Evolutionary conservation across 495 filamentous ascomycete genomes (phyloP), one percentile per base, ranked within the genome.

Genomic region (Tuber melanosporum): DNA sequence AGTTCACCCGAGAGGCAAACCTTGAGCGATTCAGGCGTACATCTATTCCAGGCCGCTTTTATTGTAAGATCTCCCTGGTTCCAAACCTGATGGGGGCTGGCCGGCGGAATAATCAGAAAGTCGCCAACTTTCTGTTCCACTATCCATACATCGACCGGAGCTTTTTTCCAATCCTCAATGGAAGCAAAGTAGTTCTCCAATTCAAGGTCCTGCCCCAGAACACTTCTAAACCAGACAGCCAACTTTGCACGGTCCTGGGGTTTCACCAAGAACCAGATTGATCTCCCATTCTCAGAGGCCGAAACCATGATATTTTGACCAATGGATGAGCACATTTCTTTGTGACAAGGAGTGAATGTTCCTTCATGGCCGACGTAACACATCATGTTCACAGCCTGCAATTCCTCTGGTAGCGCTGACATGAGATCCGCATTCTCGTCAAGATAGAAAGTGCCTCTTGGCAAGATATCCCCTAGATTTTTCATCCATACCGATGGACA

Each of bases 281-380:
- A 98, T 39, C 92, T 95, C 1, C 95, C 95, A 69, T 91, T 86
- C 69, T 90, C 89, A 12, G 94, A 97, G 2, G 93, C 90, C 76
- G 97, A 92, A 3, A 99, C 93, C 95, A 99, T 99, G 73, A 99
- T 91, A 82, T 99, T 99, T 73, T 99, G 95, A 0, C 95, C 95
- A 49, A 99, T 87, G 76, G 91, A 95, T 22, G 92, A 95, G 85
- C 95, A 99, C 95, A 99, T 99, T 83, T 99, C 95, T 82, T 93
- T 91, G 84, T 99, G 95, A 22, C 94, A 92, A 73, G 95, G 94
- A 0, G 95, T 99, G 82, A 96, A 99, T 3, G 95, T 99, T 0
- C 95, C 95, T 85, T 99, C 95, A 80, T 98, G 95, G 3, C 95
- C 95, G 79, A 98, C 91, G 83, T 99, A 99, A 85, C 94, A 98